phyloP scores from a whole-genome alignment of 2,329 filamentous ascomycete species.

The Claviceps sp. region DNA sequence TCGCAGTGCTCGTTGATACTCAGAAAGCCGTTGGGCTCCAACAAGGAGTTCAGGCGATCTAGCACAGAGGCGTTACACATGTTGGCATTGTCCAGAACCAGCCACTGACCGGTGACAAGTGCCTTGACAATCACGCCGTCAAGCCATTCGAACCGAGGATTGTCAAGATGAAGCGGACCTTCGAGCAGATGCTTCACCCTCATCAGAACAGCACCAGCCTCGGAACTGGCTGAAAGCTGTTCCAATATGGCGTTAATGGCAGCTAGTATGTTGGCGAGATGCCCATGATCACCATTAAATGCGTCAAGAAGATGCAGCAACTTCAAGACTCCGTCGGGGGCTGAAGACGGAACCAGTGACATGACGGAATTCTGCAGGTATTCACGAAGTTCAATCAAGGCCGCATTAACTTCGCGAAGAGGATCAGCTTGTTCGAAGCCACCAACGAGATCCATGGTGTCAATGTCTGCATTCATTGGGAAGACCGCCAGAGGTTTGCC shows the following conservation, averaged over 20 bases:
- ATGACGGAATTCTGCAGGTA: slow-evolving; percentile 40
- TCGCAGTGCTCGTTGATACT: slow-evolving; percentile 90
- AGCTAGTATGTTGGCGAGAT: slow-evolving; percentile 24
- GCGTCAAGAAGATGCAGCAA: slow-evolving; percentile 37
- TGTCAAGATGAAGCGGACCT: slow-evolving; percentile 44
- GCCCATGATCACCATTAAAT: slow-evolving; percentile 23
- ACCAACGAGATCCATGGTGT: slow-evolving; percentile 93
- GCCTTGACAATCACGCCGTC: slow-evolving; percentile 87
- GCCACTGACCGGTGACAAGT: slow-evolving; percentile 74
- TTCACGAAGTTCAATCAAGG: slow-evolving; percentile 33
- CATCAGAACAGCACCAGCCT: slow-evolving; percentile 33
- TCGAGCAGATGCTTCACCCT: slow-evolving; percentile 37
- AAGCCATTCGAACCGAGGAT: slow-evolving; percentile 87
- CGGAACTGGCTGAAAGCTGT: slow-evolving; percentile 29
- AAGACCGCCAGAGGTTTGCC: slow-evolving; percentile 71
- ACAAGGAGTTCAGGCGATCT: slow-evolving; percentile 83
- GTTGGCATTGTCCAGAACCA: slow-evolving; percentile 94
- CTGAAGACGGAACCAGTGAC: slow-evolving; percentile 30
- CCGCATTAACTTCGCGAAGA: slow-evolving; percentile 53
- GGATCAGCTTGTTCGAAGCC: slow-evolving; percentile 93
- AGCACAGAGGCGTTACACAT: slow-evolving; percentile 90
- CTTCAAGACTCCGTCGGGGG: slow-evolving; percentile 33
- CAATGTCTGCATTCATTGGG: slow-evolving; percentile 85
- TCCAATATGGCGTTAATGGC: slow-evolving; percentile 26
- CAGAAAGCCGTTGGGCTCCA: slow-evolving; percentile 78